phyloP scores from a whole-genome alignment of 164 flowering plant species.

The Vitis riparia region DNA sequence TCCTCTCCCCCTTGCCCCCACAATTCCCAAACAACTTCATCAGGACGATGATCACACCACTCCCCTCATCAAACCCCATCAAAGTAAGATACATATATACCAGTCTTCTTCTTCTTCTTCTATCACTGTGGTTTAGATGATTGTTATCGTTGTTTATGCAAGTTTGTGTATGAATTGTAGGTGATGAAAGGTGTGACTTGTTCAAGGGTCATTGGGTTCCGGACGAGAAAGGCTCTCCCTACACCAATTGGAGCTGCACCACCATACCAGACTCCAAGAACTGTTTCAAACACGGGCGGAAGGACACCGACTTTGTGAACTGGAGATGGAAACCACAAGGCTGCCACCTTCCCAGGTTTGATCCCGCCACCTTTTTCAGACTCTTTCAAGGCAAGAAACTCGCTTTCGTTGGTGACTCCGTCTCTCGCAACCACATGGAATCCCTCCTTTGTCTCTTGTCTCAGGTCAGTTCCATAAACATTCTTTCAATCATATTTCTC shows the following conservation, averaged over 20 bases:
- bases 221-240: constrained; percentile 29
- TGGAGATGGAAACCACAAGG: constrained; percentile 65
- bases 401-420: constrained; percentile 58
- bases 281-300: constrained; percentile 46
- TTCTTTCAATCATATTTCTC: too few species aligned
- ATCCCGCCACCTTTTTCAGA: constrained; percentile 26
- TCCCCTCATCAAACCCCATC: not conserved
- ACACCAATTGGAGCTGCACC: constrained; percentile 42
- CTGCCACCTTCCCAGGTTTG: constrained; percentile 47
- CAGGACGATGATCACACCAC: constrained; percentile 1
- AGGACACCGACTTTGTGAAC: constrained; percentile 41
- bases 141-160: not conserved
- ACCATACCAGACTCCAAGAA: constrained; percentile 53
- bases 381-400: constrained; percentile 35
- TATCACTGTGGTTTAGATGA: not conserved
- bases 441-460: constrained; percentile 60
- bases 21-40: constrained; percentile 9
- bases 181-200: constrained; percentile 35
- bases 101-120: not conserved
- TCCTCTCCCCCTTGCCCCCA: constrained; percentile 28
- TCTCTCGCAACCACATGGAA: constrained; percentile 56
- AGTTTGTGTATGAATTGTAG: not conserved
- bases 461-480: too few species aligned
- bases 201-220: constrained; percentile 50
- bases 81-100: too few species aligned